phyloP scores from a whole-genome alignment of 176 grass and related monocot genomes.

The Musa troglodytarum region DNA sequence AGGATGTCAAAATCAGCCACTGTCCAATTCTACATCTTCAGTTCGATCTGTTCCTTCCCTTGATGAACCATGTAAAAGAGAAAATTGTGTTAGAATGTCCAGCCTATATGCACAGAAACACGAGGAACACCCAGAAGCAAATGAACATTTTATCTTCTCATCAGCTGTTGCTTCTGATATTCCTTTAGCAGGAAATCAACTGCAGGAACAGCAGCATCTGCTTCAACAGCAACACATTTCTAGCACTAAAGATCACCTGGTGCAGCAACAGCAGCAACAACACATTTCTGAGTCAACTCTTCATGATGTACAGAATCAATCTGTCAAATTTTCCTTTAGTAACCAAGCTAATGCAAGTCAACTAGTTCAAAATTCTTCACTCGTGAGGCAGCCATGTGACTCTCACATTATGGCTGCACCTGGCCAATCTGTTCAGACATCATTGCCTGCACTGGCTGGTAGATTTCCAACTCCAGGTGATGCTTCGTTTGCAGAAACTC shows the following conservation, averaged over 20 bases:
- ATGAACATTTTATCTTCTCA: not conserved
- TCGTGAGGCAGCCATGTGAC: not conserved
- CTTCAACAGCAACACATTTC: not conserved
- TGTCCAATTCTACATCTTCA: conserved; percentile 1
- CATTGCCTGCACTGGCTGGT: not conserved
- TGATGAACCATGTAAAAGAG: conserved; percentile 14
- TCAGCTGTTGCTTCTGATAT: conserved; percentile 2
- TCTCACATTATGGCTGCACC: not conserved
- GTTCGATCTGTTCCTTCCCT: not conserved
- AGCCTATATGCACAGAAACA: conserved; percentile 2
- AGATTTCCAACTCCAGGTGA: not conserved
- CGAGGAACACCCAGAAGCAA: conserved; percentile 1
- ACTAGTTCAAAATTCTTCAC: conserved; percentile 2
- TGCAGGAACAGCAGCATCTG: not conserved
- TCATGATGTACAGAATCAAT: conserved; percentile 1
- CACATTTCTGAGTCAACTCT: not conserved
- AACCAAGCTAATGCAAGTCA: conserved; percentile 2
- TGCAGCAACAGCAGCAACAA: conserved; percentile 1
- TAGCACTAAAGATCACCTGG: not conserved
- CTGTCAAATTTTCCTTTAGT: conserved; percentile 2
- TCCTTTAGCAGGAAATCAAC: conserved; percentile 2
- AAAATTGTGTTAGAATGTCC: conserved; percentile 3
- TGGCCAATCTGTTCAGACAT: not conserved
- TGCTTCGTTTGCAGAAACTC: conserved; percentile 5
- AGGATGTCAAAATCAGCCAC: not conserved